Evolutionary conservation across 371 early-diverging fungal genomes (phyloP).

Genomic region (Basidiobolus heterosporus): DNA sequence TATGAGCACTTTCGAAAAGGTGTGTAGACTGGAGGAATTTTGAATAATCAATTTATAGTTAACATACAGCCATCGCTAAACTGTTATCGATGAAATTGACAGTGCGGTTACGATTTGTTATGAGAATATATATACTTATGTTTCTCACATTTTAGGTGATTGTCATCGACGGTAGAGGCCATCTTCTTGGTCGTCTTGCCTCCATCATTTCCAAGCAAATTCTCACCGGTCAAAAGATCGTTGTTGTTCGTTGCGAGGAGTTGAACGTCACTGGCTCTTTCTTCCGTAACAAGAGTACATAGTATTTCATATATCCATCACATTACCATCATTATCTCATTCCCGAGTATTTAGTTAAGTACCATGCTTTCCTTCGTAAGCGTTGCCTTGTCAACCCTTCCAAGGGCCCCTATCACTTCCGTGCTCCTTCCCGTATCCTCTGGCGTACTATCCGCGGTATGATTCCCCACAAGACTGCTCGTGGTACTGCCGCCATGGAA

Average conservation of each 20-base stretch:
- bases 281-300: slow-evolving; percentile 92
- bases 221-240: slow-evolving; percentile 94
- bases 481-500: slow-evolving; percentile 93
- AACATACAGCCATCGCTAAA: too few relatives aligned
- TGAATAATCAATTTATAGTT: too few relatives aligned
- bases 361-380: slow-evolving; percentile 95
- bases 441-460: slow-evolving; percentile 96
- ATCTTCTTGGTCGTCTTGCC: slow-evolving; percentile 97
- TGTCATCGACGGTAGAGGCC: slow-evolving; percentile 99
- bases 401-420: slow-evolving; percentile 98
- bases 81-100: too few relatives aligned
- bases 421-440: slow-evolving; percentile 96
- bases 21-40: too few relatives aligned
- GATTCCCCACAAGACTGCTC: slow-evolving; percentile 97
- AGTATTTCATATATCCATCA: too few relatives aligned
- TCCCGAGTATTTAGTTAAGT: slow-evolving; percentile 20
- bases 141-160: slow-evolving; percentile 47
- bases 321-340: too few relatives aligned
- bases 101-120: too few relatives aligned
- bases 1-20: too few relatives aligned
- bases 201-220: slow-evolving; percentile 97
- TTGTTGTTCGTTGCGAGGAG: slow-evolving; percentile 96
- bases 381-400: slow-evolving; percentile 96
- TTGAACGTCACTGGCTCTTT: slow-evolving; percentile 95
- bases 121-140: too few relatives aligned